These are phyloP conservation scores for Pseudonitzschia pungens DNA, from an alignment of 108 stramenopile species.

Conservation along the genomic window DNA sequence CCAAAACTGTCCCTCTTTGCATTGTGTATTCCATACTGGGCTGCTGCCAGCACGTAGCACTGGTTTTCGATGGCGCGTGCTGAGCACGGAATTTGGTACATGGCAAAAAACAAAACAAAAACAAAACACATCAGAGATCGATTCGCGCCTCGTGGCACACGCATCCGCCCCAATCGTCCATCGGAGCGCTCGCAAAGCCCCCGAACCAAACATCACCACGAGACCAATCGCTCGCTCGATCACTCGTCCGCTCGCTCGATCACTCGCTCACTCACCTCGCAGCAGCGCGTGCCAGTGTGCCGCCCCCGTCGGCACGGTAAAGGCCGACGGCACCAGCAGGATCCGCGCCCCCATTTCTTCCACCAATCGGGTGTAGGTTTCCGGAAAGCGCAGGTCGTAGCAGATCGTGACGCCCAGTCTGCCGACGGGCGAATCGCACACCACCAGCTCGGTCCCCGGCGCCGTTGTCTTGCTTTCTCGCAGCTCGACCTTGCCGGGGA, in stretches of 20 bases:
- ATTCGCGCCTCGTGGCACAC: too few relatives aligned
- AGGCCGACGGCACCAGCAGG: slow-evolving; percentile 90
- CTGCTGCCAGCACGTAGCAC: slow-evolving; percentile 95
- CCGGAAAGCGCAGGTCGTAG: slow-evolving; percentile 96
- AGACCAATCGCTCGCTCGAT: too few relatives aligned
- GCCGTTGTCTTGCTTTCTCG: slow-evolving; percentile 79
- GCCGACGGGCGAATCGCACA: slow-evolving; percentile 83
- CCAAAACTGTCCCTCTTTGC: slow-evolving; percentile 85
- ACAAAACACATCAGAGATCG: too few relatives aligned
- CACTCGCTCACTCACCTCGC: slow-evolving; percentile 50
- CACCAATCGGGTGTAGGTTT: slow-evolving; percentile 72
- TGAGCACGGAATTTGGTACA: slow-evolving; percentile 1
- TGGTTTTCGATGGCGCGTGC: slow-evolving; percentile 96
- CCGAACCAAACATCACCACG: too few relatives aligned
- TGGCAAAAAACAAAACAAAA: not conserved
- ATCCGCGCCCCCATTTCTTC: slow-evolving; percentile 68
- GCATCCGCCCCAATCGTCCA: too few relatives aligned
- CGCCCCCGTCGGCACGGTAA: slow-evolving; percentile 94
- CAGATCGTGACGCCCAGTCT: slow-evolving; percentile 89
- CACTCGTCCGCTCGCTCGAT: too few relatives aligned
- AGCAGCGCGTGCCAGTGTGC: slow-evolving; percentile 96
- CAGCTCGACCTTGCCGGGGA: slow-evolving; percentile 74
- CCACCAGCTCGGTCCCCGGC: slow-evolving; percentile 74
- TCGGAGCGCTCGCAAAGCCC: too few relatives aligned
- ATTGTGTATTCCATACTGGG: slow-evolving; percentile 90